Conservation (phyloP, 2,329 filamentous ascomycete species). For the Lachnellula hyalina region DNA sequence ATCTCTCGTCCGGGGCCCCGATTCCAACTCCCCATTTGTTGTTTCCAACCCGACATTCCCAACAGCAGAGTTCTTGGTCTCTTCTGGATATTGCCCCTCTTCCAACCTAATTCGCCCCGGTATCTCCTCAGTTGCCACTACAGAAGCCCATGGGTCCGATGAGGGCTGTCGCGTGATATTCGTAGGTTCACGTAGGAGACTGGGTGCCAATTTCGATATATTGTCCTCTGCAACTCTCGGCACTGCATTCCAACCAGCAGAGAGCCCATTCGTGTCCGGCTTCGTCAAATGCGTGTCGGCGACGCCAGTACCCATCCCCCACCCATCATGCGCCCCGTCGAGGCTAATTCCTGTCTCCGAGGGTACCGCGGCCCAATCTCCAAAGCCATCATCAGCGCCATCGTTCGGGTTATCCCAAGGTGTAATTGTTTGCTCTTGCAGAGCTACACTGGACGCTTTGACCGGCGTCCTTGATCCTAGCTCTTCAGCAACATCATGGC, state of each 20-base stretch:
- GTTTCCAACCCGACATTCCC: not conserved
- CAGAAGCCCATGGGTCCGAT: conserved; percentile 27
- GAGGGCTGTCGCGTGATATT: conserved; percentile 20
- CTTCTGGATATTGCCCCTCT: not conserved
- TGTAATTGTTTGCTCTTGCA: conserved; percentile 19
- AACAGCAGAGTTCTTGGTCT: not conserved
- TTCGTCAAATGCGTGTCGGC: conserved; percentile 3
- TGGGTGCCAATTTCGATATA: conserved; percentile 10
- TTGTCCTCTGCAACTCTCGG: not conserved
- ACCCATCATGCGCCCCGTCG: conserved; percentile 15
- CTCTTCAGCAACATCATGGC: not conserved
- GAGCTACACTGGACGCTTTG: conserved; percentile 12
- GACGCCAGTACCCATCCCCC: conserved; percentile 4
- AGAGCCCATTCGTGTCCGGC: conserved; percentile 4
- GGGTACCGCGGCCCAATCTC: conserved; percentile 23
- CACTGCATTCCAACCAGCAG: conserved; percentile 11
- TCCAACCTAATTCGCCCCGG: not conserved
- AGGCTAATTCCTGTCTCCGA: conserved; percentile 10
- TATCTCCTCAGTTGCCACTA: not conserved
- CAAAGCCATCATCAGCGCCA: conserved; percentile 22
- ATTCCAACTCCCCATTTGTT: not conserved
- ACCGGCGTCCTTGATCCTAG: conserved; percentile 15
- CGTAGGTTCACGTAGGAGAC: conserved; percentile 9
- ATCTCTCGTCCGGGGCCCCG: not conserved
- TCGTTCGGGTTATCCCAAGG: conserved; percentile 21